Percentiles rank a stretch among this genome's conserved stretches.
Evolutionary conservation across 352 stramenopile species (phyloP).

Genomic region (Phytophthora sansomeana): DNA sequence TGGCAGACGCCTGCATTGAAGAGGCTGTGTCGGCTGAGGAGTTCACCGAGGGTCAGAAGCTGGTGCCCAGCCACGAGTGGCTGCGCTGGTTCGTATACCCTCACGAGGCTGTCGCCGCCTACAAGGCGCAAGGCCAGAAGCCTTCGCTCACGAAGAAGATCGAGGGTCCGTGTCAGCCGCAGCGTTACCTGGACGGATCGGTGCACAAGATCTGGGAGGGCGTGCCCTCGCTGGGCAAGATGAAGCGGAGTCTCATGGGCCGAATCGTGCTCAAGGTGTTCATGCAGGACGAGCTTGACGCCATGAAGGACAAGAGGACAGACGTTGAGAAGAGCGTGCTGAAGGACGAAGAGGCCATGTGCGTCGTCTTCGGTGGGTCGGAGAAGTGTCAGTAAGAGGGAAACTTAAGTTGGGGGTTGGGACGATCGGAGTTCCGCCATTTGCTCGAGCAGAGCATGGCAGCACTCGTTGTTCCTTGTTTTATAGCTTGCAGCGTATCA

Average conservation of each 20-base stretch:
- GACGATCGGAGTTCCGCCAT: slow-evolving; percentile 6
- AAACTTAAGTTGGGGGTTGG: slow-evolving; percentile 7
- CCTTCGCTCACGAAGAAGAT: slow-evolving; percentile 33
- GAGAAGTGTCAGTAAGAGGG: slow-evolving; percentile 31
- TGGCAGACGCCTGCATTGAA: slow-evolving; percentile 35
- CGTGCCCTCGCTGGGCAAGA: slow-evolving; percentile 30
- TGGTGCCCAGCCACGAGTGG: slow-evolving; percentile 32
- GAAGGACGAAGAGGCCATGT: slow-evolving; percentile 41
- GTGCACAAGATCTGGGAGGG: slow-evolving; percentile 31
- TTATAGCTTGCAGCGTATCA: slow-evolving; percentile 31
- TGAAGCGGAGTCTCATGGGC: slow-evolving; percentile 36
- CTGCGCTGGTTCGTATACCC: slow-evolving; percentile 54
- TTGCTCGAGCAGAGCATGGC: slow-evolving; percentile 10
- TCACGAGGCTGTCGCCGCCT: slow-evolving; percentile 36
- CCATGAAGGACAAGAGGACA: slow-evolving; percentile 43
- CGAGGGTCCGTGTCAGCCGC: slow-evolving; percentile 41
- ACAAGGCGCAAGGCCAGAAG: slow-evolving; percentile 33
- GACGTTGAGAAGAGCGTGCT: slow-evolving; percentile 33
- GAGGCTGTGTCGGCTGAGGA: slow-evolving; percentile 21
- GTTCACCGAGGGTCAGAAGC: slow-evolving; percentile 27
- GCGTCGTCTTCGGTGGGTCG: slow-evolving; percentile 37
- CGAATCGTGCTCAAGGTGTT: slow-evolving; percentile 40
- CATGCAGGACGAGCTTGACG: slow-evolving; percentile 38
- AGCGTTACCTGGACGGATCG: slow-evolving; percentile 35
- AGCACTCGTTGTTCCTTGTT: slow-evolving; percentile 22